phyloP scores from a whole-genome alignment of 78 protist genomes.

The Guillardia theta region DNA sequence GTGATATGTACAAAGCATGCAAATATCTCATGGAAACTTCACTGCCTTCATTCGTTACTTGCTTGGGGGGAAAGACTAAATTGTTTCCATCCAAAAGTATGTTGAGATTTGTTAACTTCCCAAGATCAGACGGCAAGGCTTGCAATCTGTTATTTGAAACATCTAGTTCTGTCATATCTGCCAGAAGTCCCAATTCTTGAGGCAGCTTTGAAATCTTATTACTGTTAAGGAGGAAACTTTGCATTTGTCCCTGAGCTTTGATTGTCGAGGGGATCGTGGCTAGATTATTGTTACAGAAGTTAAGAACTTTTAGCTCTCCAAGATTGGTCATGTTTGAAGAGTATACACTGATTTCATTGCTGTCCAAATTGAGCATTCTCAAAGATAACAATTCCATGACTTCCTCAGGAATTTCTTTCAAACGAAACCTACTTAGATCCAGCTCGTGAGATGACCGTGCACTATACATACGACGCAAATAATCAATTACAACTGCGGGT shows the following conservation, averaged over 20 bases:
- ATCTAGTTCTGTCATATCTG: neutral
- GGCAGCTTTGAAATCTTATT: neutral
- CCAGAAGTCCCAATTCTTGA: neutral
- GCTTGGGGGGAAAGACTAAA: neutral
- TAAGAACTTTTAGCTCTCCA: neutral
- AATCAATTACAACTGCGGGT: neutral
- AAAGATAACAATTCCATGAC: neutral
- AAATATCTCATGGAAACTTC: neutral
- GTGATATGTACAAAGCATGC: neutral
- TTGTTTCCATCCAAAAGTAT: neutral
- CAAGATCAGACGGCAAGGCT: conserved; percentile 19
- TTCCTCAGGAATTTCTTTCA: neutral
- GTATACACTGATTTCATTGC: neutral
- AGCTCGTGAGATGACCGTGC: neutral
- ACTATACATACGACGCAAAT: neutral
- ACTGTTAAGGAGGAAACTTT: neutral
- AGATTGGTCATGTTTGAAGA: neutral
- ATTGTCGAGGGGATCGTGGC: neutral
- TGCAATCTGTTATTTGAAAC: neutral
- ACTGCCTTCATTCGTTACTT: neutral
- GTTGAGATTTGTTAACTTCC: neutral
- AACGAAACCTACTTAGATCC: neutral
- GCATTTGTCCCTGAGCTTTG: neutral
- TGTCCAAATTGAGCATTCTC: neutral
- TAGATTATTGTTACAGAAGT: neutral